These are phyloP conservation scores for Phaeosphaeria sp. DNA, from an alignment of 2,329 filamentous ascomycete genomes.

Conservation along the genomic window DNA sequence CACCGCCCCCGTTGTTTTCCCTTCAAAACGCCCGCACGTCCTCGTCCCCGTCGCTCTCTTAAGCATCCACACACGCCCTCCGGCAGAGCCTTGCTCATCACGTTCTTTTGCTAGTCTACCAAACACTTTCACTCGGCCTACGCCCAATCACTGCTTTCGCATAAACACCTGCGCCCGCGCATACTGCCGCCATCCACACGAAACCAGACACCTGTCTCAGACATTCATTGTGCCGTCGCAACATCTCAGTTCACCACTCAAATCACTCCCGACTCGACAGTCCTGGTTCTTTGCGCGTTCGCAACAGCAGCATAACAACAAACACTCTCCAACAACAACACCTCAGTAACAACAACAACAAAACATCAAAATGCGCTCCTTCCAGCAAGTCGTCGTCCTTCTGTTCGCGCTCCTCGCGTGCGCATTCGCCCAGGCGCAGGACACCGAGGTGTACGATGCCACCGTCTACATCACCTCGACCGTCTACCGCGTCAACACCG, in stretches of 20 bases:
- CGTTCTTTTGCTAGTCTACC: constrained; percentile 20
- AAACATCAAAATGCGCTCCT: constrained; percentile 43
- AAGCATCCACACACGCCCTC: constrained; percentile 1
- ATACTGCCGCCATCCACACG: constrained; percentile 4
- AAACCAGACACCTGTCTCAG: constrained; percentile 5
- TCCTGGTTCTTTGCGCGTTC: constrained; percentile 6
- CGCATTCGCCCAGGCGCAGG: constrained; percentile 30
- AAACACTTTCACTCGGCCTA: constrained; percentile 14
- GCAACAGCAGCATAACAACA: constrained; percentile 7
- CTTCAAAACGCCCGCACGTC: constrained; percentile 29
- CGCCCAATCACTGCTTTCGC: constrained; percentile 5
- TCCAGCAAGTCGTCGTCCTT: constrained; percentile 42
- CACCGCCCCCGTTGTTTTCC: constrained; percentile 27
- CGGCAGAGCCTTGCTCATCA: constrained; percentile 16
- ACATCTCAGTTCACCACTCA: neutral
- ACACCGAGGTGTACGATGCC: constrained; percentile 34
- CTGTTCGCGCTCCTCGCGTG: constrained; percentile 43
- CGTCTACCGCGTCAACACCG: constrained; percentile 48
- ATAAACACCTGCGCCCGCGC: neutral
- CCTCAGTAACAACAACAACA: constrained; percentile 11
- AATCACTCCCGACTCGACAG: constrained; percentile 10
- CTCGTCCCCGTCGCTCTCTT: constrained; percentile 4
- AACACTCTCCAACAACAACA: constrained; percentile 1
- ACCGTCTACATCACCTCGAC: constrained; percentile 48
- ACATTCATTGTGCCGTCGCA: constrained; percentile 6